These are phyloP conservation scores for Lepidium africanum DNA, from an alignment of 345 rosid species.

Conservation along the genomic window DNA sequence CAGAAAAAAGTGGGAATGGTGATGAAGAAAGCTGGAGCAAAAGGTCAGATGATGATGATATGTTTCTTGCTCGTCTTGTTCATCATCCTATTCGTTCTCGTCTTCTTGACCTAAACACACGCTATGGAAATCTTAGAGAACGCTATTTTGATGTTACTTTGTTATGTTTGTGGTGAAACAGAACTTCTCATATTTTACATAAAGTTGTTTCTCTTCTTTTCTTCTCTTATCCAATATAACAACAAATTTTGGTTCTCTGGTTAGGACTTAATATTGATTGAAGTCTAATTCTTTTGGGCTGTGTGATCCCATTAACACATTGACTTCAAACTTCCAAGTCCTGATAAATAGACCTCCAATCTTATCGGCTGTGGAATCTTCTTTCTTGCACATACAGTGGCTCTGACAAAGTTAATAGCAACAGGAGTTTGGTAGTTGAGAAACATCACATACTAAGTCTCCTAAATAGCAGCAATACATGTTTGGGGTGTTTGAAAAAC, in stretches of 20 bases:
- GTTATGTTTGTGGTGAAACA: conserved; percentile 11
- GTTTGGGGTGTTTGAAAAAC: too few relatives aligned
- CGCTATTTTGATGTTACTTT: background rate
- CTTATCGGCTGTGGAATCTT: background rate
- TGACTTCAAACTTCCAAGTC: background rate
- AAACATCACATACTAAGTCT: too few relatives aligned
- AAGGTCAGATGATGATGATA: conserved; percentile 96
- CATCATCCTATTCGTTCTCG: conserved; percentile 80
- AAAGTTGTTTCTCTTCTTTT: background rate
- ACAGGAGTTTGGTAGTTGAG: too few relatives aligned
- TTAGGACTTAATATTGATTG: background rate
- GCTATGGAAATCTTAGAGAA: background rate
- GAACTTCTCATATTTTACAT: background rate
- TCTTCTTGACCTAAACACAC: conserved; percentile 51
- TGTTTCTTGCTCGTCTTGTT: conserved; percentile 68
- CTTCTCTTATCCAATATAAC: background rate
- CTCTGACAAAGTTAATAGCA: too few relatives aligned
- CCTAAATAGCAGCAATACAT: too few relatives aligned
- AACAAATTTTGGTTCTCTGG: background rate
- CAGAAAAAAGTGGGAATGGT: conserved; percentile 98
- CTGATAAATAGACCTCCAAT: background rate
- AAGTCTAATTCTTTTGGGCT: background rate
- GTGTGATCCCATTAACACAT: background rate
- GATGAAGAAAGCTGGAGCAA: conserved; percentile 94
- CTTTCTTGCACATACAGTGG: too few relatives aligned